Base-by-base conservation (phyloP, 306 rosid species). In the Ormosia semicastrata region DNA sequence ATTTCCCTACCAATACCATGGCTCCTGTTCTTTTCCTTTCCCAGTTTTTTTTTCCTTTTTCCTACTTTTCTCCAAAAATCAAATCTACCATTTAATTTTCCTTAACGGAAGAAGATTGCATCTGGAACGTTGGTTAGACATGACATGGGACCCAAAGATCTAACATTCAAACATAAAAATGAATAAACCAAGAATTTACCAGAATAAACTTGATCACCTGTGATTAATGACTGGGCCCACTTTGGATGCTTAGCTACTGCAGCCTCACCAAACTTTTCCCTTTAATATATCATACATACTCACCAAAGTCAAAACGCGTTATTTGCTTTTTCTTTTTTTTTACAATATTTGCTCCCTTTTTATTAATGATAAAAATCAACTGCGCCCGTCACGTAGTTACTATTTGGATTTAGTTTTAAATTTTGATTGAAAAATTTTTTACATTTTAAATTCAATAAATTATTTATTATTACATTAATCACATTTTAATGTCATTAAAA, bases 71-170 rank as follows among this genome's bases (percentile, higher is more conserved):
- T 32, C 17, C 11, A 77, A 71, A 73, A 83, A 71, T 56, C 49
- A 44, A 15, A 46, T 76, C 82, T 2, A 73, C 54, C 72, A 2
- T 56, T 69, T 18, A 40, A 43, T 57, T 54, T 49, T 58, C 66
- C 53, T 24, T 0, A 2, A 12, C 7, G 32, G 44, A 10, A 56
- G 34, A 58, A 76, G 44, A 40, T 62, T 57, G 34, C 32, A 86
- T 83, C 85, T 44, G 68, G 71, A 64, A 75, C 82, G 58, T 74
- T 62, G 44, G 68, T 73, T 75, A 24, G 15, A 36, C 81, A 64
- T 54, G 75, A 52, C 85, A 39, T 37, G 83, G 87, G 85, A 29
- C 87, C 87, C 92, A 57, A 44, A 66, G 75, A 70, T 71, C 74
- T 15, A 83, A 76, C 57, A 60, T 83, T 79, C 76, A 83, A 82